Evolutionary conservation across 2,329 filamentous ascomycete species (phyloP).

Genomic region (Fusarium phyllophilum): DNA sequence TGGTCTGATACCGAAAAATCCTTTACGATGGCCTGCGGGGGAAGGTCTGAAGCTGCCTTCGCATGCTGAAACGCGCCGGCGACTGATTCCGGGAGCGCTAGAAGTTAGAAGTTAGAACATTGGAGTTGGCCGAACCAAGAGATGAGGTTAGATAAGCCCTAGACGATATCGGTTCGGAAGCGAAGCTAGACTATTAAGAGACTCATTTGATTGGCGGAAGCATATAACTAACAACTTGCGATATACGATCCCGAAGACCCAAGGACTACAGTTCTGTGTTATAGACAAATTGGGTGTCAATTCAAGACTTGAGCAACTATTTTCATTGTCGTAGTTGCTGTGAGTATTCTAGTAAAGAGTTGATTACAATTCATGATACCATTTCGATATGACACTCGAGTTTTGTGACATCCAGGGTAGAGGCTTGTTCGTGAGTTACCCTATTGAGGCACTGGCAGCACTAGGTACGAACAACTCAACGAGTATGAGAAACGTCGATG

Average conservation of each 20-base stretch:
- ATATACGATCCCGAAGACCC: no score
- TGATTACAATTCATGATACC: neutral
- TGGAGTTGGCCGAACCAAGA: neutral
- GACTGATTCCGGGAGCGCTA: constrained; percentile 1
- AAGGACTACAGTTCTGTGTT: neutral
- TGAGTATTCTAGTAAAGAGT: no score
- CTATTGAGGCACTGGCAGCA: no score
- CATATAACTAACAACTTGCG: neutral
- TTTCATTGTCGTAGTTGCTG: neutral
- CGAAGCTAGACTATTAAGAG: neutral
- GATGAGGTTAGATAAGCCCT: neutral
- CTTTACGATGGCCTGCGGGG: neutral
- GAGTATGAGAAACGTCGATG: neutral
- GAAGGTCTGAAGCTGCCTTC: neutral
- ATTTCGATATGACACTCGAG: neutral
- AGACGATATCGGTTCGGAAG: neutral
- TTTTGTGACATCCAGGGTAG: neutral
- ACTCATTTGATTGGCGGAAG: neutral
- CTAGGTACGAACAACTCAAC: no score
- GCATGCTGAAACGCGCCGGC: constrained; percentile 17
- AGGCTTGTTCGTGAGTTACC: no score
- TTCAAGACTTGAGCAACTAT: neutral
- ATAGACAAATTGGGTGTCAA: neutral
- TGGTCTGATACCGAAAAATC: neutral
- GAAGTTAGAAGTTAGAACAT: constrained; percentile 22